Evolutionary conservation across 2,329 filamentous ascomycete species (phyloP).

Genomic region (Acephala macrosclerotiorum): DNA sequence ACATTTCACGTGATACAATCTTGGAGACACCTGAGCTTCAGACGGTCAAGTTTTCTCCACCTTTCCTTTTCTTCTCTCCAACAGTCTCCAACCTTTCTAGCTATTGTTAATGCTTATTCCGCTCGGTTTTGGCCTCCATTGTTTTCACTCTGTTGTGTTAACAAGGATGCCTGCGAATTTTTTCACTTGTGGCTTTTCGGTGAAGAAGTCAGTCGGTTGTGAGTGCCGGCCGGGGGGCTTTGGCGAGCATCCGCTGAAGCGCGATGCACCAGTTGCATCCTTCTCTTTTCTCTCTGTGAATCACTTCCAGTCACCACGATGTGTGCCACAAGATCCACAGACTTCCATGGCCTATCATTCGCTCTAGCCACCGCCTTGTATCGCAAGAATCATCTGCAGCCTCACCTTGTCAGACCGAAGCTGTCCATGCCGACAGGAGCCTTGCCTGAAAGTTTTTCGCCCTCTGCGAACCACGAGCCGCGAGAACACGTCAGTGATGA

Average conservation of each 20-base stretch:
- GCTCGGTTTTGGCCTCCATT: too few species aligned
- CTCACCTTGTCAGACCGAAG: not conserved
- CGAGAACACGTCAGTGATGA: conserved; percentile 6
- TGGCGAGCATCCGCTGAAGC: too few species aligned
- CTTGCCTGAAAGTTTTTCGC: not conserved
- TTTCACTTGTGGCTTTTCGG: not conserved
- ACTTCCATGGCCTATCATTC: not conserved
- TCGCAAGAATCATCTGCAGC: not conserved
- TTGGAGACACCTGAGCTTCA: too few species aligned
- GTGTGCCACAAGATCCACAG: not conserved
- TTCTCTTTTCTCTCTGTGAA: not conserved
- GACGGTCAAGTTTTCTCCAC: too few species aligned
- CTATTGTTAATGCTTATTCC: too few species aligned
- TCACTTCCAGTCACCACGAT: not conserved
- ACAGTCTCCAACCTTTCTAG: too few species aligned
- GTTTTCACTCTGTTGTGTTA: too few species aligned
- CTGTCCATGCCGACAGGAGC: not conserved
- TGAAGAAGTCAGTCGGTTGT: not conserved
- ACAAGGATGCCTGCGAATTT: too few species aligned
- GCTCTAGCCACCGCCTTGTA: not conserved
- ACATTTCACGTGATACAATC: too few species aligned
- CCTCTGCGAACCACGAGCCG: not conserved
- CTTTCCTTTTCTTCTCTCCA: too few species aligned
- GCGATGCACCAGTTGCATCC: not conserved
- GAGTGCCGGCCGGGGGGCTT: not conserved